Conservation (phyloP, 1,284 basidiomycete species). For the Mixia osmundae region DNA sequence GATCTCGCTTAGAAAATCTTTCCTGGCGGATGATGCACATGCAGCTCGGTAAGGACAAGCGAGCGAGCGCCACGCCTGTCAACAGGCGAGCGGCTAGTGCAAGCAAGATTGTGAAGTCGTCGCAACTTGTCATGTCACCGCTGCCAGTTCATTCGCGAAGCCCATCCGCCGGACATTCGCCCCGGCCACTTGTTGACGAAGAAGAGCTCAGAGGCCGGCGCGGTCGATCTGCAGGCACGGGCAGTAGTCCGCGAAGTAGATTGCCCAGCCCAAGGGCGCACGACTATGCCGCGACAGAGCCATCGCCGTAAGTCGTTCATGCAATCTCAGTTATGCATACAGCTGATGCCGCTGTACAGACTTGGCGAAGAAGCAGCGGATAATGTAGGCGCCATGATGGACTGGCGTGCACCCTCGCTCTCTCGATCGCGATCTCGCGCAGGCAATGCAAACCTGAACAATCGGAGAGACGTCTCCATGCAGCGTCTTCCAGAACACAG, state of each 20-base stretch:
- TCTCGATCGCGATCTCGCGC: constrained; percentile 24
- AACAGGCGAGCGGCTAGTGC: not conserved
- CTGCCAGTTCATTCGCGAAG: not conserved
- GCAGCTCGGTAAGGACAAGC: constrained; percentile 60
- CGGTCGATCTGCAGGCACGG: constrained; percentile 34
- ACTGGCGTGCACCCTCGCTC: constrained; percentile 27
- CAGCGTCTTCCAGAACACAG: no score
- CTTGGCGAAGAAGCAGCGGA: constrained; percentile 11
- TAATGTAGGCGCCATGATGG: constrained; percentile 19
- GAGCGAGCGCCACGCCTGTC: constrained; percentile 11
- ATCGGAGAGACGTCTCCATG: no score
- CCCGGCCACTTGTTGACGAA: constrained; percentile 6
- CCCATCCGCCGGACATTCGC: not conserved
- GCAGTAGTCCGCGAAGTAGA: no score
- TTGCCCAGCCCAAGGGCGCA: no score
- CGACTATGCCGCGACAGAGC: no score
- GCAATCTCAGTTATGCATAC: no score
- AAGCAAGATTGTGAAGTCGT: constrained; percentile 4
- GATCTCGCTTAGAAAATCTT: constrained; percentile 85
- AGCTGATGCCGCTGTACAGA: no score
- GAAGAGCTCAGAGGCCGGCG: constrained; percentile 28
- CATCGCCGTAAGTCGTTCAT: no score
- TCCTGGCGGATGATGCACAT: constrained; percentile 98
- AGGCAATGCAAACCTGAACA: no score
- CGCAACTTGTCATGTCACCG: not conserved